Evolutionary conservation across 441 rosid genomes (phyloP), one percentile per base, ranked within the genome.

Genomic region (Gossypium trilobum): DNA sequence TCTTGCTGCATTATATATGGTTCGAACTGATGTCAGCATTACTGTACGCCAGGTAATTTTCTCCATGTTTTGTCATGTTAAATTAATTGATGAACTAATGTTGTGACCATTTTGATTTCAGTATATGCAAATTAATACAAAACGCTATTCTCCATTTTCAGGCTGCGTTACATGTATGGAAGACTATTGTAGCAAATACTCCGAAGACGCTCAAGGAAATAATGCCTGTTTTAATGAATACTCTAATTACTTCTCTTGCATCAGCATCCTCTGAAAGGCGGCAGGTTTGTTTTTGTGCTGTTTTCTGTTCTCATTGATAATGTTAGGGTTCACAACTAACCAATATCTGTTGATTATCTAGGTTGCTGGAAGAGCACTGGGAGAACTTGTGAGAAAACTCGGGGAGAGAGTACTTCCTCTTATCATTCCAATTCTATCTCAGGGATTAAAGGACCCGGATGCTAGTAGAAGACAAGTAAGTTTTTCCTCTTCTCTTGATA

Each of bases 101-200:
- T 22, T 75, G 46, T 1, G 1, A 68, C 2, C 59, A 14, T 67
- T 67, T 67, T 67, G 14, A 19, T 68, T 29, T 16, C 60, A 29
- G 27, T 31, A 4, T 5, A 29, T 74, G 36, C 59, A 23, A 54
- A 27, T 17, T 9, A 63, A 62, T 4, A 11, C 39, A 13, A 20
- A 61, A 6, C 2, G 73, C 39, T 71, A 5, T 61, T 16, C 67
- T 19, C 60, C 39, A 19, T 74, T 68, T 76, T 72, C 86, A 96
- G 99, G 99, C 97, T 77, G 97, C 99, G 14, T 83, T 96, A 70
- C 99, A 93, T 78, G 99, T 96, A 17, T 96, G 99, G 99, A 93
- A 96, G 85, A 96, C 96, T 72, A 91, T 93, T 48, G 99, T 96
- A 72, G 99, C 97, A 46, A 96, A 96, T 78, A 93, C 99, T 77